Base-by-base conservation (phyloP, 768 basidiomycete species). In the Lentinula lateritia region DNA sequence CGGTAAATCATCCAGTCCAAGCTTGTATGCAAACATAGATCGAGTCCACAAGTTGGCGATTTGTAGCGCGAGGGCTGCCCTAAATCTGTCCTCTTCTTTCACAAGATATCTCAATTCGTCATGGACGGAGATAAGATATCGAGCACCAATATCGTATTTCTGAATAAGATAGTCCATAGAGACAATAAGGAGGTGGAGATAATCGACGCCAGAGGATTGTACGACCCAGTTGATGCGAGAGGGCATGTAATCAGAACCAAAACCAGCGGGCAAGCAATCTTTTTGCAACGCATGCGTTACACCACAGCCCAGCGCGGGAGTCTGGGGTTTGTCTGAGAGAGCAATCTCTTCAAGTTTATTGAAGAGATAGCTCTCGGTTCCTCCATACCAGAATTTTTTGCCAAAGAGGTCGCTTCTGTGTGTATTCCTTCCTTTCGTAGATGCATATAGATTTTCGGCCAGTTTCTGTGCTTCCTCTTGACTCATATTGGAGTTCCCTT, bases 201-300 rank as follows among this genome's bases (percentile, higher is more conserved):
- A 98, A 73, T 98, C 97, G 46, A 98, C 96, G 3, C 96, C 97
- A 0, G 95, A 97, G 3, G 95, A 98, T 69, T 98, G 97, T 6
- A 98, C 97, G 53, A 95, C 97, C 97, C 97, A 98, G 70, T 99
- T 99, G 76, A 98, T 95, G 46, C 97, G 86, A 6, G 94, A 97
- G 0, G 97, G 90, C 82, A 98, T 89, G 72, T 92, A 98, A 65
- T 95, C 92, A 0, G 88, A 73, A 12, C 91, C 92, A 63, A 93
- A 92, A 61, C 82, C 83, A 38, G 84, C 83, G 0, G 90, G 90
- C 2, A 99, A 83, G 69, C 93, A 88, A 63, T 90, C 87, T 74
- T 92, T 95, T 34, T 90, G 89, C n/a, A 99, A 80, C 0, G 96
- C 96, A 54, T 90, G 84, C 0, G 97, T 98, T 46, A 99, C 86